Evolutionary conservation across 768 basidiomycete species (phyloP), one percentile per base, ranked within the genome.

Genomic region (Tulasnella sp.): DNA sequence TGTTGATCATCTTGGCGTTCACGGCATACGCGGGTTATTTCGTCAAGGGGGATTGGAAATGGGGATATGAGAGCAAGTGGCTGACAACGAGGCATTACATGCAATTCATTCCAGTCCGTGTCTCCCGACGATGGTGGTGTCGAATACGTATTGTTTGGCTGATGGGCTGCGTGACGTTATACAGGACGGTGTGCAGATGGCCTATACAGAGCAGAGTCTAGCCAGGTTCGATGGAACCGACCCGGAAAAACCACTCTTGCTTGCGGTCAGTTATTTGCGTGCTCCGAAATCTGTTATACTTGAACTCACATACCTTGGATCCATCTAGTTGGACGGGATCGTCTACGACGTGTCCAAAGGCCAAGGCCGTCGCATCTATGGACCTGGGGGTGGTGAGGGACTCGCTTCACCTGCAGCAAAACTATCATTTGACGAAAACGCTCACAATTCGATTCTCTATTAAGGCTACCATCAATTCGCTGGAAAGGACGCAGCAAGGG

Each of bases 341-440:
- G 90, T 98, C 7, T 98, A 83, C 71, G 93, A 98, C 67, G 93
- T 98, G 53, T 80, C 84, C n/a, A 77, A 78, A 62, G 83, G 82
- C 64, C 74, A 78, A 62, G 83, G 82, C 64, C 74, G 76, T 60
- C 76, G 85, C 21, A 76, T 78, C 9, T 98, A 98, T 69, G 91
- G 92, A 53, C 86, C 84, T 41, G 93, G 92, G 12, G 93, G 92
- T 41, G 31, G 57, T 59, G 15, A 43, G 54, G 34, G 29, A 17
- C 49, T 22, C n/a, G n/a, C 21, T 50, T 22, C 29, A 19, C 11
- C 31, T 38, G 5, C 34, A 15, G 15, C 34, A 7, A 7, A 5
- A 5, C 34, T 38, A 7, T 15, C 7, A 38, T 38, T 5, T 15
- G 15, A 38, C 34, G 15, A 38, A 15, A 15, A 7, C 34, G 15